Conservation (phyloP, 306 rosid species). For the Potentilla sterilis region DNA sequence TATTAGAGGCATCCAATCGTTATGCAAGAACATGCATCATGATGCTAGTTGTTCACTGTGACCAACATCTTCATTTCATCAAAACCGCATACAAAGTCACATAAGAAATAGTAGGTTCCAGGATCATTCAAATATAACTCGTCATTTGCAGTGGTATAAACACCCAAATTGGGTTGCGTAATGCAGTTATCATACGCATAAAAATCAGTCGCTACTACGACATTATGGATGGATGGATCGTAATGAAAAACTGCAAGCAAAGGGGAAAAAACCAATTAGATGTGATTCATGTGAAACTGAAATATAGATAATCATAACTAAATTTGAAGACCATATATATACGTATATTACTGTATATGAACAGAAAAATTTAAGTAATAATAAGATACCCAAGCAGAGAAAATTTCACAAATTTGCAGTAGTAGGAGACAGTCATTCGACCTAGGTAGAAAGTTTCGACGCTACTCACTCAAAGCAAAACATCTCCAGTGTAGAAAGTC, state of each 20-base stretch:
- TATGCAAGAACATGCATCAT: neutral
- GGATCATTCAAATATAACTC: neutral
- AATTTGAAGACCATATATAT: neutral
- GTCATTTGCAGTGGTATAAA: constrained; percentile 2
- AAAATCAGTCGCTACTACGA: neutral
- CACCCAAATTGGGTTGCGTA: neutral
- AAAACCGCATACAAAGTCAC: neutral
- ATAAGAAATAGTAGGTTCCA: constrained; percentile 5
- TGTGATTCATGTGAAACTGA: neutral
- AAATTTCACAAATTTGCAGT: neutral
- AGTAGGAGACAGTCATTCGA: neutral
- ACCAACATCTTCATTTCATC: neutral
- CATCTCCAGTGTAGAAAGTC: neutral
- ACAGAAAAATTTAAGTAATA: too few relatives aligned
- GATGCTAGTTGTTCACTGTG: neutral
- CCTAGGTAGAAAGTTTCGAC: neutral
- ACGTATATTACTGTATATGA: too few relatives aligned
- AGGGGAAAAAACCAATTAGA: neutral
- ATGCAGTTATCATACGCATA: neutral
- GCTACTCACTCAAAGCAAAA: neutral
- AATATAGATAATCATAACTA: neutral
- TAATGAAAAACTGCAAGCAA: constrained; percentile 4
- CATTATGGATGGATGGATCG: neutral
- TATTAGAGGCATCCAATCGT: neutral
- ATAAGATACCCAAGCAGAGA: neutral